Evolutionary conservation across 2,329 filamentous ascomycete species (phyloP).

Genomic region (Keithomyces neogunnii): DNA sequence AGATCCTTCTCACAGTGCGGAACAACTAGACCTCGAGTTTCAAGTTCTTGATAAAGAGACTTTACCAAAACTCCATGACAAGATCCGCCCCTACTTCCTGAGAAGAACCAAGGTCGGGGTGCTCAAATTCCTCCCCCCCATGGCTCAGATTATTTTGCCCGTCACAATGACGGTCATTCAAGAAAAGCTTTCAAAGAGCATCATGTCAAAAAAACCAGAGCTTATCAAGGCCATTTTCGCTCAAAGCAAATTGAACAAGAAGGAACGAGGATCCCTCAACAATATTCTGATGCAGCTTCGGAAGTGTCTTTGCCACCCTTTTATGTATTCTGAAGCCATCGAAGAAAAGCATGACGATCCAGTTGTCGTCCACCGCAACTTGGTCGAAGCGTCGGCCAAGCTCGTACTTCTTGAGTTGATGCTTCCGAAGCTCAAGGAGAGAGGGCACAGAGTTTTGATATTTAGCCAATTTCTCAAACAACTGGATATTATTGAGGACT

Average conservation of each 20-base stretch:
- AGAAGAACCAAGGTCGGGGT: constrained; percentile 83
- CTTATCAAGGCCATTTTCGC: constrained; percentile 83
- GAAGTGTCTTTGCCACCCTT: constrained; percentile 92
- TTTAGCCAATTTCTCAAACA: constrained; percentile 94
- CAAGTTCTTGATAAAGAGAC: constrained; percentile 75
- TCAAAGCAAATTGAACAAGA: constrained; percentile 54
- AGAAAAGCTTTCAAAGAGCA: constrained; percentile 89
- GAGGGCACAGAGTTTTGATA: constrained; percentile 83
- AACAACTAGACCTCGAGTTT: constrained; percentile 66
- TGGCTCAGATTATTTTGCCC: constrained; percentile 90
- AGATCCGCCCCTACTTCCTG: constrained; percentile 66
- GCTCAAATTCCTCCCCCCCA: constrained; percentile 81
- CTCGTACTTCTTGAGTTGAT: constrained; percentile 76
- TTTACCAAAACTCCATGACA: constrained; percentile 68
- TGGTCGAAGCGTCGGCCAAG: constrained; percentile 88
- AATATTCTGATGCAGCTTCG: constrained; percentile 94
- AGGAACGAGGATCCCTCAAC: constrained; percentile 73
- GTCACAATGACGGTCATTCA: constrained; percentile 94
- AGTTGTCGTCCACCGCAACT: constrained; percentile 61
- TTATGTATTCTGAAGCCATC: constrained; percentile 83
- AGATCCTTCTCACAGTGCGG: constrained; percentile 62
- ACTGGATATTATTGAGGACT: constrained; percentile 87
- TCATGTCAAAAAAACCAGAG: constrained; percentile 82
- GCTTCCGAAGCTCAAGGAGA: constrained; percentile 75
- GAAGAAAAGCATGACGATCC: constrained; percentile 67